Base-by-base conservation (phyloP, 2,329 filamentous ascomycete genomes). In the Mycogone perniciosa region DNA sequence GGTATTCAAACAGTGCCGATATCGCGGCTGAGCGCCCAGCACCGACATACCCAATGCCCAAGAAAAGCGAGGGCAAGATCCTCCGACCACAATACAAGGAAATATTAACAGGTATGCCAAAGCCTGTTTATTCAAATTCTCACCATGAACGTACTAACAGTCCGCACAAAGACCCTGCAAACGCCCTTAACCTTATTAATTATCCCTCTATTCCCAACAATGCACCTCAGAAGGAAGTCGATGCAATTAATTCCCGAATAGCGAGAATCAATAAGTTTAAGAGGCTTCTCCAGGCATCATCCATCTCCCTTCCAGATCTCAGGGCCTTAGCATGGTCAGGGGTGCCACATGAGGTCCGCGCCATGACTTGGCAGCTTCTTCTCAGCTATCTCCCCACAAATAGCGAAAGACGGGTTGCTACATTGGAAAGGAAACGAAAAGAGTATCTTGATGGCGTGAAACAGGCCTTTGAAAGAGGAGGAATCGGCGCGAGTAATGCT, bases 181-280 rank as follows among this genome's bases (percentile, higher is more conserved):
- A 99, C 66, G 90, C 91, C 6, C 74, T 99, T 41, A 92, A 99
- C 66, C 81, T 99, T 6, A 97, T 99, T 61, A 88, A 88, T 60
- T 91, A 99, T 68, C 84, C 90, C 5, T 73, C 88, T 0, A 76
- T 88, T 42, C 82, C 89, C 8, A 71, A 79, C 29, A 85, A 86
- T 63, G 89, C 91, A 2, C 80, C 84, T 1, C 78, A 85, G 1
- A 97, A 95, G 66, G 89, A 96, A 64, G 76, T 85, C 13, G 92
- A 97, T 64, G 86, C 85, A 9, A 85, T 95, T 64, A 91, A 88
- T 51, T 87, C 91, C 41, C 84, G 89, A 54, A 93, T 96, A 60
- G 87, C 88, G 6, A 85, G 93, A 56, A 99, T 99, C 66, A 96
- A 99, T 72, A 97, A 97, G 66, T 99, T 99, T 73, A 99, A 99